Conservation (phyloP, 2,329 filamentous ascomycete genomes). For the Blastomyces parvus region DNA sequence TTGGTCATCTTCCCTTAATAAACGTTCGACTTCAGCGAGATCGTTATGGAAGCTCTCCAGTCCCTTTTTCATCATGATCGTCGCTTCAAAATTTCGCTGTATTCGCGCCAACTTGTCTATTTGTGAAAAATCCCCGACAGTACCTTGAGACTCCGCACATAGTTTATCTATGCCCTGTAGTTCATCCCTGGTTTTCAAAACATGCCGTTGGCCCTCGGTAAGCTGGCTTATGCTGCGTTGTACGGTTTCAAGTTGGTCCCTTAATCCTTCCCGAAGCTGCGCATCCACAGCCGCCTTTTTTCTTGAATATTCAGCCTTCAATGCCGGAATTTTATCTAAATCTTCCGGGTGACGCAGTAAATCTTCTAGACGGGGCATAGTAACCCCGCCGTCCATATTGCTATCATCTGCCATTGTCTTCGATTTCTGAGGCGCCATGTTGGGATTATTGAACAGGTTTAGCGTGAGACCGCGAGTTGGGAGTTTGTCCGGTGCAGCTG, state of each 20-base stretch:
- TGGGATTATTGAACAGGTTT: not conserved
- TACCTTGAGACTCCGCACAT: slow-evolving; percentile 92
- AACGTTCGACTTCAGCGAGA: slow-evolving; percentile 62
- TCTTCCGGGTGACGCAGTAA: slow-evolving; percentile 92
- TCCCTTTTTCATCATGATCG: slow-evolving; percentile 85
- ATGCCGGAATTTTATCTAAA: slow-evolving; percentile 82
- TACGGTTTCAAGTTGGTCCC: slow-evolving; percentile 88
- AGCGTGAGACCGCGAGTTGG: not conserved
- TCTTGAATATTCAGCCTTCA: slow-evolving; percentile 86
- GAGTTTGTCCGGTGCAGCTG: not conserved
- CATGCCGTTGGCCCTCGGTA: slow-evolving; percentile 79
- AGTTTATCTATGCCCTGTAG: slow-evolving; percentile 98
- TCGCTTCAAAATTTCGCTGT: slow-evolving; percentile 89
- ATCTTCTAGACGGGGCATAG: slow-evolving; percentile 72
- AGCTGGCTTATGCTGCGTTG: slow-evolving; percentile 87
- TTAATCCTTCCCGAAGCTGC: slow-evolving; percentile 76
- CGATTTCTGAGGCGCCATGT: slow-evolving; percentile 4
- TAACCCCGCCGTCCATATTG: slow-evolving; percentile 49
- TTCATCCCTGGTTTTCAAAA: slow-evolving; percentile 91
- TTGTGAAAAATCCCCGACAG: slow-evolving; percentile 95
- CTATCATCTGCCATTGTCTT: slow-evolving; percentile 28
- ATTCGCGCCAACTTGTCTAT: slow-evolving; percentile 47
- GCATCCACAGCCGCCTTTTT: slow-evolving; percentile 89
- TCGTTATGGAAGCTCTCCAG: slow-evolving; percentile 79
- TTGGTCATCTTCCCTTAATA: slow-evolving; percentile 74